Conservation (phyloP, 2,329 filamentous ascomycete genomes). For the Colletotrichum lentis region DNA sequence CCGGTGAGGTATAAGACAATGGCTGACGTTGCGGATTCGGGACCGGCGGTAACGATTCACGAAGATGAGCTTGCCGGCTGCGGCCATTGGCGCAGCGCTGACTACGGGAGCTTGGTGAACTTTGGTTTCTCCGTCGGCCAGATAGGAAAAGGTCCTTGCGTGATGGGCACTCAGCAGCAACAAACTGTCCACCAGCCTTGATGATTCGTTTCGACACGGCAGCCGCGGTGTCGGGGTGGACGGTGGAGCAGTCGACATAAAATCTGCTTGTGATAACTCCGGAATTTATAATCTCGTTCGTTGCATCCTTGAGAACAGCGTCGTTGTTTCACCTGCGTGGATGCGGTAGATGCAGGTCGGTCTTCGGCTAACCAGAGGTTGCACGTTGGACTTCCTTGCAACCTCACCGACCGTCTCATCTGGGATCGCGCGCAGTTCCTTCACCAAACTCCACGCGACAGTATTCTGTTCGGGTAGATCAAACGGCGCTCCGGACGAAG, state of each 20-base stretch:
- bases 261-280: constrained; percentile 46
- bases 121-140: constrained; percentile 1
- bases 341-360: not conserved
- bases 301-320: constrained; percentile 6
- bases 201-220: constrained; percentile 22
- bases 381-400: constrained; percentile 48
- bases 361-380: fast-evolving
- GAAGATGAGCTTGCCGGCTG: constrained; percentile 53
- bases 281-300: constrained; percentile 30
- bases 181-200: constrained; percentile 40
- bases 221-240: constrained; percentile 45
- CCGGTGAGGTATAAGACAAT: constrained; percentile 51
- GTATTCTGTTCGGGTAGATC: constrained; percentile 64
- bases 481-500: constrained; percentile 63
- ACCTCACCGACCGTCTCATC: constrained; percentile 48
- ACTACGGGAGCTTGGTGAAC: constrained; percentile 49
- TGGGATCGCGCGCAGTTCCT: constrained; percentile 46
- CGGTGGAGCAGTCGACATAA: constrained; percentile 42
- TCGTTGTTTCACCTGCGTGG: constrained; percentile 45
- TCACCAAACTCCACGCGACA: constrained; percentile 44
- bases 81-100: constrained; percentile 52
- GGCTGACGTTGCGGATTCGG: constrained; percentile 44
- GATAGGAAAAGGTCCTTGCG: not conserved
- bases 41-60: constrained; percentile 52
- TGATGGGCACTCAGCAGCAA: constrained; percentile 50